Evolutionary conservation across 1,284 basidiomycete species (phyloP), one percentile per base, ranked within the genome.

Genomic region (Ceratobasidium sp.): DNA sequence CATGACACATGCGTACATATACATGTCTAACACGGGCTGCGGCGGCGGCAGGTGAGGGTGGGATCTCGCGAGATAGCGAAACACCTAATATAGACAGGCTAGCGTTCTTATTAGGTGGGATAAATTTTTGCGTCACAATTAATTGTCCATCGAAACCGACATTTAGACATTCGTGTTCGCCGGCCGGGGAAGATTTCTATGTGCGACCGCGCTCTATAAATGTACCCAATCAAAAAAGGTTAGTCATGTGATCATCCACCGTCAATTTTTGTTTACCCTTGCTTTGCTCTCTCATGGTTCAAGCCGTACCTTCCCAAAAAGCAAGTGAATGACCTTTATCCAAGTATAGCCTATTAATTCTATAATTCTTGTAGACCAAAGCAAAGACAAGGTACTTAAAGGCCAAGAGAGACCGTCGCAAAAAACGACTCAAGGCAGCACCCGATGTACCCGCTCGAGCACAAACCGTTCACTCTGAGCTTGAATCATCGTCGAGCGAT

Each of bases 351-450:
- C 32, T 49, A 62, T 37, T 51, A 17, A n/a, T 34, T 29, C 19
- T 46, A 29, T 43, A 11, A n/a, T 56, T 1, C 8, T 29, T 19
- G 5, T 37, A 90, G 83, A 89, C 89, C 0, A 89, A 86, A 52
- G 88, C 90, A 6, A 90, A 92, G 82, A 84, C 88, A 80, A 85
- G 89, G 76, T 92, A 93, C 82, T 84, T 92, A 49, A 89, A 89
- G 79, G 88, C 88, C 73, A 93, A 93, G 83, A 88, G 88, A 80
- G 87, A 88, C 73, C 87, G 89, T 69, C 85, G 88, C 82, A 91
- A 91, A 82, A 85, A 86, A 54, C 85, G 86, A 66, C 34, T 75
- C 46, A 85, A 87, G 76, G 85, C 86, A 76, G 82, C 85, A 0
- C 81, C 83, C 1, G 81, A 56, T 70, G 57, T 83, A 52, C 84